Conservation (phyloP, 768 basidiomycete genomes). For the Pholiota conissans region DNA sequence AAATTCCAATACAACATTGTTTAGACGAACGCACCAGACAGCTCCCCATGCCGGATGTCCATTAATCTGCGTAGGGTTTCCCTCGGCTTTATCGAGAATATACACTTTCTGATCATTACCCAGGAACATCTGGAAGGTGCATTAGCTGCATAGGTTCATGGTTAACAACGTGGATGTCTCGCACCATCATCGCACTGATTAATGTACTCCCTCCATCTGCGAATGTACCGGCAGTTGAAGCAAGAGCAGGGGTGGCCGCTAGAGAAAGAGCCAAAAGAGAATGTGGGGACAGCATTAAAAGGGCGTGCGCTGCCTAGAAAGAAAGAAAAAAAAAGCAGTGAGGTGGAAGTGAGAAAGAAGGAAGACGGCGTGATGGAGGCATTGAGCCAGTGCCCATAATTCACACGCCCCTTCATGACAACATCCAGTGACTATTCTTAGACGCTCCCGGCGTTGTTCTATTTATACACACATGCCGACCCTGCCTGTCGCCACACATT, state of each 20-base stretch:
- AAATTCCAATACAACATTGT: too few species aligned
- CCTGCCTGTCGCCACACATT: background rate
- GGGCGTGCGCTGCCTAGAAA: constrained; percentile 3
- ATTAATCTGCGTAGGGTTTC: constrained; percentile 63
- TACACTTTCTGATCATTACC: constrained; percentile 82
- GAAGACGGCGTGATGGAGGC: background rate
- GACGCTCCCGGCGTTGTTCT: background rate
- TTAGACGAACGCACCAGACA: constrained; percentile 49
- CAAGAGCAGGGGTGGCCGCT: constrained; percentile 30
- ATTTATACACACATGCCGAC: background rate
- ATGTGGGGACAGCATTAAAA: constrained; percentile 19
- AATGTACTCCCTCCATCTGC: constrained; percentile 44
- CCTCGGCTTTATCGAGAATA: constrained; percentile 90
- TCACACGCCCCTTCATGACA: background rate
- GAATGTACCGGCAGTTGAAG: constrained; percentile 43
- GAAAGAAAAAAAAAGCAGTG: constrained; percentile 2
- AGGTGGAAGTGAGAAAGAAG: constrained; percentile 9
- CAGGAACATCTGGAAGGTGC: constrained; percentile 63
- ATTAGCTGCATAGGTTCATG: background rate
- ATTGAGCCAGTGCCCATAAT: background rate
- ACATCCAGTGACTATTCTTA: background rate
- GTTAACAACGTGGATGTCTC: constrained; percentile 15
- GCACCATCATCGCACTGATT: constrained; percentile 55
- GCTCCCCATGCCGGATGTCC: constrained; percentile 77
- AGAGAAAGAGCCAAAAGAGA: constrained; percentile 46